phyloP scores from a whole-genome alignment of 1,284 basidiomycete species.

The Cutaneotrichosporon sp. region DNA sequence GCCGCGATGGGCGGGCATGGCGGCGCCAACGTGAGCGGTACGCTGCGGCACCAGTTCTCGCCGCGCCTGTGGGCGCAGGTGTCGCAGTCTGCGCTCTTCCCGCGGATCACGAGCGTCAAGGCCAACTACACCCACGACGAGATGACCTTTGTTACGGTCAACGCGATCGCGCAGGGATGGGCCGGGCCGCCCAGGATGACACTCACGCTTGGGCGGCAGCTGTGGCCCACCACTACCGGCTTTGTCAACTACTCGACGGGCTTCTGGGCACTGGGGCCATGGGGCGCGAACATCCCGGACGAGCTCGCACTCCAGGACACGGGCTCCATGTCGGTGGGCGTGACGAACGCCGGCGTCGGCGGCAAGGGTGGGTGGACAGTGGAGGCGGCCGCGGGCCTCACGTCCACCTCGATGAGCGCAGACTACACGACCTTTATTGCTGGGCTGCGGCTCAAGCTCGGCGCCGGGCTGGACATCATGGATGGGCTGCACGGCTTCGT shows the following conservation, averaged over 20 bases:
- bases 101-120: constrained; percentile 54
- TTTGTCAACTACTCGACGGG: constrained; percentile 54
- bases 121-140: constrained; percentile 56
- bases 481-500: constrained; percentile 42
- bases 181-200: constrained; percentile 53
- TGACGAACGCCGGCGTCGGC: constrained; percentile 37
- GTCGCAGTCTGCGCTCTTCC: constrained; percentile 53
- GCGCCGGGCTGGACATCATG: constrained; percentile 37
- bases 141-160: constrained; percentile 54
- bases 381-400: constrained; percentile 44
- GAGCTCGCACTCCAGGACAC: constrained; percentile 43
- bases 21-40: constrained; percentile 57
- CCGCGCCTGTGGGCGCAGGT: constrained; percentile 53
- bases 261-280: constrained; percentile 53
- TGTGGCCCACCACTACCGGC: constrained; percentile 53
- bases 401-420: constrained; percentile 37
- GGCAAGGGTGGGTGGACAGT: constrained; percentile 49
- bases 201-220: constrained; percentile 54
- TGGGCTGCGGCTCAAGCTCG: constrained; percentile 56
- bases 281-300: constrained; percentile 47
- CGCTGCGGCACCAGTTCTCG: constrained; percentile 57
- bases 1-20: constrained; percentile 51
- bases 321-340: constrained; percentile 54
- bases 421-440: constrained; percentile 55
- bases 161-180: constrained; percentile 40